Base-by-base conservation (phyloP, 2,329 filamentous ascomycete genomes). In the Arthrobotrys iridis region DNA sequence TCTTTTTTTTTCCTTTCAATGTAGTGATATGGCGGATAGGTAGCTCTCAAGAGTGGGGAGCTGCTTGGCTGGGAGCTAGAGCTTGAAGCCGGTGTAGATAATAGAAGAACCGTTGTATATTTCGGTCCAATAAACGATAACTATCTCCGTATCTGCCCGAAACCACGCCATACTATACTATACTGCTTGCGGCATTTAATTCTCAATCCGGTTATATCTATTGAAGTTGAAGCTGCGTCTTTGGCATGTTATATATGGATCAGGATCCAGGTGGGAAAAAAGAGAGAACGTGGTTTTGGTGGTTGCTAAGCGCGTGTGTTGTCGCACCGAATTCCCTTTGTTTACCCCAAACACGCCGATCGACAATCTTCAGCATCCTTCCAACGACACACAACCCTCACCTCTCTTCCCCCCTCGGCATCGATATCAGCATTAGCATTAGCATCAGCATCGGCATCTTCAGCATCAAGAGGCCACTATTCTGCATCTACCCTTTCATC, bases 261-360 rank as follows among this genome's bases (percentile, higher is more conserved):
- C 30, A 55, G 28, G 50, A 55, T 55, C 28, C 30, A 33, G 28
- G 10, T 11, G 4, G 20, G 45, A 30, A 4, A 30, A 13, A 43
- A 20, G 37, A 57, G 30, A 52, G 7, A 13, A 43, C 24, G 35
- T 41, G 26, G 30, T 15, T n/a, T 13, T 30, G 59, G 59, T 30
- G 63, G 71, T 75, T 75, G 71, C 63, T 64, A 75, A 20, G 71
- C 40, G 45, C 24, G 63, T 64, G 71, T 75, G 62, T 37, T 64
- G 26, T 48, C 48, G 33, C 48, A 33, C 46, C 50, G 37, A 60
- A 55, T 62, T 62, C 58, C 45, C 41, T 66, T 74, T 67, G 63
- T 74, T 74, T 68, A 75, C 57, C 55, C 62, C 28, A 37, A 35
- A n/a, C 50, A 18, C 26, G 67, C 70, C 24, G 15, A 24, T n/a